Conservation (phyloP, 768 basidiomycete species). For the Agaricus sinodeliciosus region DNA sequence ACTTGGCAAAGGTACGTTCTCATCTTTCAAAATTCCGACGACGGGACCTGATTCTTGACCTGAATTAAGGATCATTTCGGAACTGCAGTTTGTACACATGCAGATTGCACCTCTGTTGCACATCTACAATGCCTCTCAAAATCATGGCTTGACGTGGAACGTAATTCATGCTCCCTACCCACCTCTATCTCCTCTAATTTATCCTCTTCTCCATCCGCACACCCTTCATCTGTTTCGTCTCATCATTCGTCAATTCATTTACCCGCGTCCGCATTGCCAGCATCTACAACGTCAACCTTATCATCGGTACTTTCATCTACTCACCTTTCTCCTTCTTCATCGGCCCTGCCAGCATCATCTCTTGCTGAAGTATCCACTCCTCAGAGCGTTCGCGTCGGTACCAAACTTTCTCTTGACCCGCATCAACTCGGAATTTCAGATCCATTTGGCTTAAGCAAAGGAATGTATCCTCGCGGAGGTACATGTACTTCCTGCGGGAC, state of each 20-base stretch:
- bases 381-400: not conserved
- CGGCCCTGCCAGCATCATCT: not conserved
- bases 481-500: slow-evolving; percentile 42
- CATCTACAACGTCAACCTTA: not conserved
- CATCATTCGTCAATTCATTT: not conserved
- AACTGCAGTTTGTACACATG: slow-evolving; percentile 46
- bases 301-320: slow-evolving; percentile 12
- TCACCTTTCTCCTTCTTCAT: slow-evolving; percentile 1
- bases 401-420: not conserved
- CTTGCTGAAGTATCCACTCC: not conserved
- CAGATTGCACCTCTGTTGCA: slow-evolving; percentile 42
- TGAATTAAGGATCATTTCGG: slow-evolving; percentile 39
- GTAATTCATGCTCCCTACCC: not conserved
- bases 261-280: slow-evolving; percentile 1
- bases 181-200: not conserved
- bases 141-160: slow-evolving; percentile 29
- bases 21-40: not conserved
- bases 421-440: not conserved
- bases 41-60: not conserved
- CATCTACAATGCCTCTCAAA: slow-evolving; percentile 54
- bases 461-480: slow-evolving; percentile 58
- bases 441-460: slow-evolving; percentile 5
- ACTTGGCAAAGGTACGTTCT: slow-evolving; percentile 35
- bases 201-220: not conserved
- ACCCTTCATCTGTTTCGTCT: not conserved